Evolutionary conservation across 495 filamentous ascomycete genomes (phyloP).

Genomic region (Neurospora hispaniola): DNA sequence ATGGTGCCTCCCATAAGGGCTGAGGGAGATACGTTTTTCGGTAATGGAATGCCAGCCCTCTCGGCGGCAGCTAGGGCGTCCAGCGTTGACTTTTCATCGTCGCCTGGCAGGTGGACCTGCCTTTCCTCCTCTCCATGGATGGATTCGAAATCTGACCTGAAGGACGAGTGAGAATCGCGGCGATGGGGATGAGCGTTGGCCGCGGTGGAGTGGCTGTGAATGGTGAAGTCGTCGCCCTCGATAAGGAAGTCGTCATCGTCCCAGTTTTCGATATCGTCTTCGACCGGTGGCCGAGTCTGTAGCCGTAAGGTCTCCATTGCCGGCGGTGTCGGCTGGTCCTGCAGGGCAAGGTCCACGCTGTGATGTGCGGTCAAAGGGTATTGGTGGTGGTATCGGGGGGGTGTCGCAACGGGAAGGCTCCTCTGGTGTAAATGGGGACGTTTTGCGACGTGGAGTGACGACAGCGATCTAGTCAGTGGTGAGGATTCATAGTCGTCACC

Average conservation of each 20-base stretch:
- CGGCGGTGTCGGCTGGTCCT: conserved; percentile 1
- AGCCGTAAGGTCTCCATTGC: conserved; percentile 49
- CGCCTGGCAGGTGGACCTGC: conserved; percentile 65
- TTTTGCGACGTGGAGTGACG: conserved; percentile 14
- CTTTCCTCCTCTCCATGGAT: conserved; percentile 71
- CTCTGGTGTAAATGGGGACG: background rate
- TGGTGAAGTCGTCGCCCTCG: conserved; percentile 57
- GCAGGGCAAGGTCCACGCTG: background rate
- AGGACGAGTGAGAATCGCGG: conserved; percentile 68
- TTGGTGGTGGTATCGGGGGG: background rate
- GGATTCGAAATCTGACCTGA: conserved; percentile 70
- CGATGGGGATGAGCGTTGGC: conserved; percentile 44
- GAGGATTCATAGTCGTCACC: conserved; percentile 27
- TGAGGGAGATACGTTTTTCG: conserved; percentile 81
- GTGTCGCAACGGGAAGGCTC: conserved; percentile 5
- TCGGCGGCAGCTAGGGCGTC: conserved; percentile 81
- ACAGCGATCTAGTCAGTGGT: conserved; percentile 18
- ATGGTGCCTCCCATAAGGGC: conserved; percentile 90
- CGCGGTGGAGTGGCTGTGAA: conserved; percentile 53
- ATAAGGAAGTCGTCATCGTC: conserved; percentile 78
- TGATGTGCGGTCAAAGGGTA: background rate
- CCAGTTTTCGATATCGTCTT: conserved; percentile 71
- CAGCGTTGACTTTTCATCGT: conserved; percentile 67
- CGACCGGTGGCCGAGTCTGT: conserved; percentile 41
- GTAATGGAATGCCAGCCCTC: conserved; percentile 85